Base-by-base conservation (phyloP, 2,329 filamentous ascomycete species). In the Myrmaecium sp. region DNA sequence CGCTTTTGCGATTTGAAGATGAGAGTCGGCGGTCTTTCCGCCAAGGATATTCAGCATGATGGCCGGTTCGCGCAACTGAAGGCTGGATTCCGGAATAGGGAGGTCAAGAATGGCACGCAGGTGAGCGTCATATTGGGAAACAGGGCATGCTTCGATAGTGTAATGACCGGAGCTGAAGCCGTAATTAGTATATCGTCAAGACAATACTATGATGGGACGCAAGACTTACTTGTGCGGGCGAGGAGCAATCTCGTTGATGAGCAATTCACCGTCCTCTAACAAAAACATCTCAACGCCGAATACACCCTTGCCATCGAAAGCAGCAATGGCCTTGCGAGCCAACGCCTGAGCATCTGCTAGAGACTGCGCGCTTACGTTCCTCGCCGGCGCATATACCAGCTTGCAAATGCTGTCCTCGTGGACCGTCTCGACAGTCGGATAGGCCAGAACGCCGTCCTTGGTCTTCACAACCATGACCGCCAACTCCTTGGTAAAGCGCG, bases 251-350 rank as follows among this genome's bases (percentile, higher is more conserved):
- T 93, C 83, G 51, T 92, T 93, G 40, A 94, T 66, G 31, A 91
- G 55, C 2, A 93, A 62, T 2, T 59, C 58, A 14, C 26, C 22
- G 40, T 89, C 71, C 25, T 72, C 57, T 7, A 84, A 66, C 3
- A 95, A 55, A 54, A 98, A 98, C 72, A 95, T 80, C 55, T 98
- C 89, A 0, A 95, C 86, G 1, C 86, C 89, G 51, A 94, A 98
- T 17, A 93, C 80, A 36, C 89, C 89, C 34, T 89, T 76, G 27
- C 89, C 89, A 58, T 74, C 73, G 29, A 98, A 76, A 27, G 70
- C 75, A 21, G 68, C 65, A 13, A 94, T 72, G 7, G 89, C 84
- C 31, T 77, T 71, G 38, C 71, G 69, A 1, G 84, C 89, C 0
- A 94, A 62, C 21, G 73, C 65, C 44, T 82, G 74, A 0, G 84